Evolutionary conservation across 371 early-diverging fungal genomes (phyloP).

Genomic region (Syncephalastrum racemosum): DNA sequence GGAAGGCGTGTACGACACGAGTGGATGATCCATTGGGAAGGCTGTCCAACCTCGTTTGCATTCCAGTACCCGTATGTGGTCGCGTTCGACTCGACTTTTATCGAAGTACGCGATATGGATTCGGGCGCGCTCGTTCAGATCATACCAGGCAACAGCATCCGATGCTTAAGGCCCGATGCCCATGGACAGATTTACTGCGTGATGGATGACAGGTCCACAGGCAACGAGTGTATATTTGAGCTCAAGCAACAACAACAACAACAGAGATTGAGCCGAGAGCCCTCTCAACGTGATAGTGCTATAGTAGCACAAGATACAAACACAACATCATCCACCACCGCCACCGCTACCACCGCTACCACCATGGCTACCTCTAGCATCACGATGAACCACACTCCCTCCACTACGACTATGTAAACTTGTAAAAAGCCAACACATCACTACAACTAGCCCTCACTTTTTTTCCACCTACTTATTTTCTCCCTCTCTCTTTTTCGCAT

Average conservation of each 20-base stretch:
- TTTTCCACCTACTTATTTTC: too few species aligned
- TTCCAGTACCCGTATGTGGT: constrained; percentile 80
- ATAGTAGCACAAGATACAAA: too few species aligned
- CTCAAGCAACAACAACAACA: constrained; percentile 15
- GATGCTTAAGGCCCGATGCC: constrained; percentile 55
- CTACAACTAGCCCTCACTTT: too few species aligned
- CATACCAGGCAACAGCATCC: constrained; percentile 61
- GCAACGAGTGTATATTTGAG: constrained; percentile 39
- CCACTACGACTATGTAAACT: too few species aligned
- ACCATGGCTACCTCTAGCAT: too few species aligned
- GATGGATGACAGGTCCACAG: constrained; percentile 45
- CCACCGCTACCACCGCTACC: too few species aligned
- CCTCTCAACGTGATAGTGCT: too few species aligned
- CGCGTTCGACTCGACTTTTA: constrained; percentile 85
- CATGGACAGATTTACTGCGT: constrained; percentile 56
- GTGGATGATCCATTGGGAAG: constrained; percentile 80
- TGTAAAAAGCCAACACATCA: too few species aligned
- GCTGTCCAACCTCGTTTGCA: constrained; percentile 74
- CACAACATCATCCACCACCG: too few species aligned
- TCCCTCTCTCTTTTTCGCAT: too few species aligned
- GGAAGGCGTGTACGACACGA: constrained; percentile 75
- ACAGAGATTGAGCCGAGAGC: too few species aligned
- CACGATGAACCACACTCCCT: too few species aligned
- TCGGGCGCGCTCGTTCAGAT: constrained; percentile 65
- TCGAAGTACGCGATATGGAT: constrained; percentile 48